Evolutionary conservation across 139 green algal genomes (phyloP).

Genomic region (Desmodesmus armatus): DNA sequence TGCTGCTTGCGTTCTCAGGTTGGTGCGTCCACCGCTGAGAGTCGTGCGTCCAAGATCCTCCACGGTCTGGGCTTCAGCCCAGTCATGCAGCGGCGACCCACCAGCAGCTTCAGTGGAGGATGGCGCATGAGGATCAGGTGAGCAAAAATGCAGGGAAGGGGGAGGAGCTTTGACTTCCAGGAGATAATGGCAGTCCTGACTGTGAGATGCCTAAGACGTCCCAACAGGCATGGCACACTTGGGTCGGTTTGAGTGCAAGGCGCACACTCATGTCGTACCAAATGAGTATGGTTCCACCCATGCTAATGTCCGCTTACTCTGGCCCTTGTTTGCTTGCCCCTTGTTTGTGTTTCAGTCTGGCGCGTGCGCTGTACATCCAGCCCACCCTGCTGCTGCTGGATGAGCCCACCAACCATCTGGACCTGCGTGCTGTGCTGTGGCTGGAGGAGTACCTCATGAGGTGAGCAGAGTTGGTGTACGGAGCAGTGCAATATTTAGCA

Average conservation of each 20-base stretch:
- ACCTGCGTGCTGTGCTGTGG: slow-evolving; percentile 95
- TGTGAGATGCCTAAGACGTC: no score
- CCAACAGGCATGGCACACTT: no score
- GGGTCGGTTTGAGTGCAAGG: no score
- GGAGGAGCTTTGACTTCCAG: background rate
- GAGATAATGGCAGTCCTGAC: no score
- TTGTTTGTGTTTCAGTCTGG: slow-evolving; percentile 73
- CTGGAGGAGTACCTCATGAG: slow-evolving; percentile 90
- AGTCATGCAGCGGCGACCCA: slow-evolving; percentile 88
- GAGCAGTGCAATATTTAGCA: background rate
- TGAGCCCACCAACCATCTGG: slow-evolving; percentile 99
- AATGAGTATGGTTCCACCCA: no score
- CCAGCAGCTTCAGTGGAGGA: slow-evolving; percentile 86
- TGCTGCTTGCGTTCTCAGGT: slow-evolving; percentile 54
- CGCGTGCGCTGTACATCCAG: slow-evolving; percentile 98
- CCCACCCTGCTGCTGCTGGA: slow-evolving; percentile 98
- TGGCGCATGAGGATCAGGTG: slow-evolving; percentile 97
- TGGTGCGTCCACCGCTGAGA: slow-evolving; percentile 87
- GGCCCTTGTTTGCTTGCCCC: no score
- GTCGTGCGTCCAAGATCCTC: slow-evolving; percentile 96
- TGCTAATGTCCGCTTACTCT: no score
- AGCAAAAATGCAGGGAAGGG: background rate
- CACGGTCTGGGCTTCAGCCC: slow-evolving; percentile 95
- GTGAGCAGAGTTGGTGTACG: background rate
- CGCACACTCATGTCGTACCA: no score